These are phyloP conservation scores for Ogataea paraovalis DNA, from an alignment of 805 yeast species.

Conservation along the genomic window DNA sequence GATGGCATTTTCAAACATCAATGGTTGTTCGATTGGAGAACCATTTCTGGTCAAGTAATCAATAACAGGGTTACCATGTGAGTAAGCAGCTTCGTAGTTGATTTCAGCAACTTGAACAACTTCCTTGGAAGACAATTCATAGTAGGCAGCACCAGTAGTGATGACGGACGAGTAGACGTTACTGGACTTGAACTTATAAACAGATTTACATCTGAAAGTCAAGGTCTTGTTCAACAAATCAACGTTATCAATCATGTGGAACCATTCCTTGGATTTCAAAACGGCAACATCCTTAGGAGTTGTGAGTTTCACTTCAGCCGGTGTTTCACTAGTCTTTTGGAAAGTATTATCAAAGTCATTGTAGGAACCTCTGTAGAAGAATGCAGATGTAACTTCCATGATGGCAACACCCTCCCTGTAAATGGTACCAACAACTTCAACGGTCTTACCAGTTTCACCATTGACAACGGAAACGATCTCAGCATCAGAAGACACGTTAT, in stretches of 20 bases:
- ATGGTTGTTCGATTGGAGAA: slow-evolving; percentile 88
- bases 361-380: slow-evolving; percentile 94
- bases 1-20: slow-evolving; percentile 83
- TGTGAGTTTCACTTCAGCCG: slow-evolving; percentile 70
- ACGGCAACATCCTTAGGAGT: slow-evolving; percentile 89
- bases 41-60: slow-evolving; percentile 93
- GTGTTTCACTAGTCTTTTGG: slow-evolving; percentile 82
- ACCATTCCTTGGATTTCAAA: slow-evolving; percentile 95
- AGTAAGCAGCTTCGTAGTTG: slow-evolving; percentile 83
- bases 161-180: slow-evolving; percentile 71
- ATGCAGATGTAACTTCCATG: slow-evolving; percentile 90
- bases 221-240: slow-evolving; percentile 76
- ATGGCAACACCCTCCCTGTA: slow-evolving; percentile 73
- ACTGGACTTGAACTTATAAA: slow-evolving; percentile 74
- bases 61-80: slow-evolving; percentile 96
- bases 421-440: slow-evolving; percentile 89
- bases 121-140: slow-evolving; percentile 92
- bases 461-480: slow-evolving; percentile 84
- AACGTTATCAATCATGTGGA: slow-evolving; percentile 68
- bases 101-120: slow-evolving; percentile 78
- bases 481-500: slow-evolving; percentile 77
- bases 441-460: slow-evolving; percentile 91
- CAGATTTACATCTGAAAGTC: slow-evolving; percentile 85
- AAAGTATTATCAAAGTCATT: slow-evolving; percentile 87
- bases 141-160: slow-evolving; percentile 78